Percentiles rank a stretch among this genome's conserved stretches.
These are phyloP conservation scores for Pseudogymnoascus sp. DNA, from an alignment of 2,329 filamentous ascomycete species.

Conservation along the genomic window DNA sequence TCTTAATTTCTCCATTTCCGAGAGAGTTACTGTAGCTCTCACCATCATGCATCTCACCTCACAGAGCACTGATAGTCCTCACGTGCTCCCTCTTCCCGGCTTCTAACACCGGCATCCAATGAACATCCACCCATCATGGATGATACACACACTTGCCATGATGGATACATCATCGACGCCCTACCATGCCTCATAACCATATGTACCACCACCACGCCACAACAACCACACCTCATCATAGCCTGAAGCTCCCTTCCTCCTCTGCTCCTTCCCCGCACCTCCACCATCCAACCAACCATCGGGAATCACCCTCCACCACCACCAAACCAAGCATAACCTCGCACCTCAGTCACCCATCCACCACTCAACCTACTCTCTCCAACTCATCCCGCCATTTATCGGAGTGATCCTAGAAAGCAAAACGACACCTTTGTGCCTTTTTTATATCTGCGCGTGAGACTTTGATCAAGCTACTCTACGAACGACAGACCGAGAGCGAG, in stretches of 20 bases:
- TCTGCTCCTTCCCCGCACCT: not conserved
- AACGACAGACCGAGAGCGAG: not conserved
- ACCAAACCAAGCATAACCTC: not conserved
- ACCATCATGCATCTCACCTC: not conserved
- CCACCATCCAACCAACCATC: not conserved
- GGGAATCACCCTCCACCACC: not conserved
- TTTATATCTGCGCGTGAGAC: not conserved
- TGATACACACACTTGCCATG: conserved; percentile 5
- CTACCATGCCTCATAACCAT: not conserved
- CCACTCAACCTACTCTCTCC: not conserved
- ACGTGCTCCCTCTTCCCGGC: not conserved
- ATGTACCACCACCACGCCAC: not conserved
- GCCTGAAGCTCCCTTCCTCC: not conserved
- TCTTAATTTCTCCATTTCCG: not conserved
- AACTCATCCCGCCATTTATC: conserved; percentile 1
- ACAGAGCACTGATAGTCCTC: not conserved
- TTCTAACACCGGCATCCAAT: not conserved
- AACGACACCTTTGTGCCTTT: not conserved
- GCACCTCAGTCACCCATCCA: not conserved
- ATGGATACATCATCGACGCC: conserved; percentile 1
- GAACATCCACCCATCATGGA: conserved; percentile 2
- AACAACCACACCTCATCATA: conserved; percentile 1
- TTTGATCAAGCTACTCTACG: not conserved
- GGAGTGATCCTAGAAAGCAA: not conserved
- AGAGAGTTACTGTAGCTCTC: not conserved